Percentiles rank a stretch among this genome's conserved stretches.
Evolutionary conservation across 805 yeast genomes (phyloP).

Genomic region (Nematodospora valgi): DNA sequence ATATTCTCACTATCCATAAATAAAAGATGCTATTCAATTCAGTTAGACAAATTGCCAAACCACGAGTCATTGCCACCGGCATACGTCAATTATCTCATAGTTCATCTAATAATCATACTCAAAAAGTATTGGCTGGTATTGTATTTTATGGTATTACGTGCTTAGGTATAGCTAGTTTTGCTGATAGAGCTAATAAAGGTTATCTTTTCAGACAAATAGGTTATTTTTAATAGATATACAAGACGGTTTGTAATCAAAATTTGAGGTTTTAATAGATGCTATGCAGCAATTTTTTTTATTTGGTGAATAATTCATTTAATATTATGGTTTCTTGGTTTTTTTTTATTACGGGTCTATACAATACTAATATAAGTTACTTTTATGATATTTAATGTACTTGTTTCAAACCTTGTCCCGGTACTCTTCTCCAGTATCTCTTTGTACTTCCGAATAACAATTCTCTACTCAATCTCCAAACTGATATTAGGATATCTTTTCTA

Average conservation of each 20-base stretch:
- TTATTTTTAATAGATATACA: constrained; percentile 1
- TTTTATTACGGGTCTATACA: not conserved
- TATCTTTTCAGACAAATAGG: constrained; percentile 32
- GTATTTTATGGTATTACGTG: constrained; percentile 19
- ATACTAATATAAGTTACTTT: not conserved
- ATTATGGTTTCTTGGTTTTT: not conserved
- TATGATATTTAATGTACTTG: constrained; percentile 10
- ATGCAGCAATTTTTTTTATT: not conserved
- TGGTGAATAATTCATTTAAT: not conserved
- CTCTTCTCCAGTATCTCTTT: constrained; percentile 29
- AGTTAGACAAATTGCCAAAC: too few species aligned
- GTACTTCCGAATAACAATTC: constrained; percentile 31
- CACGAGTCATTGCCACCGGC: not conserved
- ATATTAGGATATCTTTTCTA: constrained; percentile 34
- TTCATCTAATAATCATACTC: constrained; percentile 2
- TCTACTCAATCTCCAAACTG: constrained; percentile 39
- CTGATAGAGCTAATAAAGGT: constrained; percentile 26
- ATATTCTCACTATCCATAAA: too few species aligned
- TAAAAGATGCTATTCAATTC: too few species aligned
- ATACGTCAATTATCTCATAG: constrained; percentile 4
- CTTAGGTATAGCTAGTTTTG: constrained; percentile 26
- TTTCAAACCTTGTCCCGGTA: constrained; percentile 35
- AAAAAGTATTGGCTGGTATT: constrained; percentile 8
- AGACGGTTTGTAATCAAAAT: not conserved
- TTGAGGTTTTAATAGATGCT: not conserved